These are phyloP conservation scores for Fusarium torreyae DNA, from an alignment of 2,329 filamentous ascomycete genomes.

Conservation along the genomic window DNA sequence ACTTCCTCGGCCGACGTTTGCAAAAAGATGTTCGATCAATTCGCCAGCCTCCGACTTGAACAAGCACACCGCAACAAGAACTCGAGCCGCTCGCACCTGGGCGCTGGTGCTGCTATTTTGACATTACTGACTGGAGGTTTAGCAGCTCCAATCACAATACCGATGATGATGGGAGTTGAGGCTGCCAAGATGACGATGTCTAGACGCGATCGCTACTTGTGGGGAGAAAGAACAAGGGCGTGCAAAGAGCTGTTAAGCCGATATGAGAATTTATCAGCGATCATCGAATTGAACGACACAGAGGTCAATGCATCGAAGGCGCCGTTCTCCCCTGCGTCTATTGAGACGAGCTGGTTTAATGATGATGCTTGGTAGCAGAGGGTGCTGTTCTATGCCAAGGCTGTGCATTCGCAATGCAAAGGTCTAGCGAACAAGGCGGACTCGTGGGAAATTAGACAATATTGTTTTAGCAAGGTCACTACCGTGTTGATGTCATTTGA, in stretches of 20 bases:
- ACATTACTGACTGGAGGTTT: conserved; percentile 8
- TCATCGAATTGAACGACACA: background rate
- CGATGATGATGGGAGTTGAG: conserved; percentile 26
- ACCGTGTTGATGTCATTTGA: background rate
- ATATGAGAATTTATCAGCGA: background rate
- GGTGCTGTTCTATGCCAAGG: background rate
- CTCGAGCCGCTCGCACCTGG: background rate
- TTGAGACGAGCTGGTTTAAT: conserved; percentile 21
- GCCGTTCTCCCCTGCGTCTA: background rate
- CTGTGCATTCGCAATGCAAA: too few species aligned
- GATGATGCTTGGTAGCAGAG: conserved; percentile 17
- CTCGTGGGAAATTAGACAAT: too few species aligned
- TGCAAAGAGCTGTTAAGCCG: background rate
- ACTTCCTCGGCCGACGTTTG: background rate
- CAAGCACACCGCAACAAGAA: conserved; percentile 18
- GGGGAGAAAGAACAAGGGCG: conserved; percentile 4
- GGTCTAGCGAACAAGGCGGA: too few species aligned
- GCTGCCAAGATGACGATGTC: conserved; percentile 18
- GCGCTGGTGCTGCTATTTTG: conserved; percentile 22
- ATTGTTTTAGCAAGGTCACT: too few species aligned
- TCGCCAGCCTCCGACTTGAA: conserved; percentile 8
- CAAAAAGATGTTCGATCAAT: conserved; percentile 24
- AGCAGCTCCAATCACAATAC: conserved; percentile 22
- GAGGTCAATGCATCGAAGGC: background rate
- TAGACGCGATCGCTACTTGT: conserved; percentile 5